Percentiles rank a stretch among this genome's conserved stretches.
phyloP scores from a whole-genome alignment of 1,284 basidiomycete genomes.

The Naganishia liquefaciens region DNA sequence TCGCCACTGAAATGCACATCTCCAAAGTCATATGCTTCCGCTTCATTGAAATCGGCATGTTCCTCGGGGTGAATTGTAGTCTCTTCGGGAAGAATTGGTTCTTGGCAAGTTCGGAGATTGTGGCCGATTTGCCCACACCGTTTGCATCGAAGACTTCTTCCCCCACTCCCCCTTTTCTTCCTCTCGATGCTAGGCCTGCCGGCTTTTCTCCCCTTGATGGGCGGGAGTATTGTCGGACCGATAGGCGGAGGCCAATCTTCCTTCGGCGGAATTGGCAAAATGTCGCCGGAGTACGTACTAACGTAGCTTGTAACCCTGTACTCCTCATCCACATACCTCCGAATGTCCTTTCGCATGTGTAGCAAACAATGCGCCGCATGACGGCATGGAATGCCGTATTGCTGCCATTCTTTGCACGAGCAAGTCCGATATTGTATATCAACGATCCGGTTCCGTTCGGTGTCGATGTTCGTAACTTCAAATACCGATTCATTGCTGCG shows the following conservation, averaged over 20 bases:
- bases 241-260: background rate
- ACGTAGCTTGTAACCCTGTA: background rate
- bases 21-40: too few relatives aligned
- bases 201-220: background rate
- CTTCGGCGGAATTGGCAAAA: background rate
- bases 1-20: too few relatives aligned
- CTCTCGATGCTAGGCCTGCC: background rate
- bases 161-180: too few relatives aligned
- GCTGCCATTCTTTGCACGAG: background rate
- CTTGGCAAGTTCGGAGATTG: too few relatives aligned
- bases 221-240: background rate
- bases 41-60: too few relatives aligned
- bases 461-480: background rate
- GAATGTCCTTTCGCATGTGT: background rate
- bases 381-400: constrained; percentile 1
- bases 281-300: background rate
- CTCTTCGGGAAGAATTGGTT: too few relatives aligned
- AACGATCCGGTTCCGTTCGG: background rate
- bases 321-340: background rate
- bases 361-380: background rate
- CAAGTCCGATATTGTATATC: background rate
- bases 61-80: too few relatives aligned
- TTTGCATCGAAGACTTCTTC: too few relatives aligned
- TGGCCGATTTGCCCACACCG: too few relatives aligned
- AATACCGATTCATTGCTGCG: background rate